Evolutionary conservation across 2,329 filamentous ascomycete genomes (phyloP), one percentile per base, ranked within the genome.

Genomic region (Penicillium sp.): DNA sequence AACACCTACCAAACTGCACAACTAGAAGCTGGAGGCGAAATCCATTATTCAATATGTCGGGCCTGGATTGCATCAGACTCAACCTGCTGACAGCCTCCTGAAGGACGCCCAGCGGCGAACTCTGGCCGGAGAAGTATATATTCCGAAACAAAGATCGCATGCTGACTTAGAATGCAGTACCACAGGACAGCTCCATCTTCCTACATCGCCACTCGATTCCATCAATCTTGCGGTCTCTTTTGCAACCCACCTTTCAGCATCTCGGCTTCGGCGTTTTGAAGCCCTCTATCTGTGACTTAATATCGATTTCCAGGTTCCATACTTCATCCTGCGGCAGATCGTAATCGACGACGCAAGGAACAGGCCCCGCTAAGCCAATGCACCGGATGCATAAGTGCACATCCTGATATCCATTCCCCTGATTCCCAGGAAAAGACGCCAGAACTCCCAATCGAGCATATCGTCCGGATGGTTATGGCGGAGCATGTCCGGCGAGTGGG

Each of bases 271-370:
- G 35, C 9, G 11, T 9, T 41, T 5, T 15, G 9, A 3, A 13
- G 15, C 45, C 35, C 35, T 15, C 35, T 5, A 41, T 5, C 11
- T 11, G 38, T 56, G n/a, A 38, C 45, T 38, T 56, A n/a, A 19
- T 23, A 17, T 56, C 54, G 45, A 19, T 46, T 49, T 47, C 19
- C 46, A 48, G 21, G 46, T 44, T 50, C 31, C 47, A 45, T 50
- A 44, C 21, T 19, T 57, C 55, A 50, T 44, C 26, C 15, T 47
- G n/a, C 6, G 23, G 41, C 5, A 26, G 46, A 50, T 57, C 46
- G 9, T 54, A 54, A 58, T 58, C 49, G 44, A 50, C 30, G 44
- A 58, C 54, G 48, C 54, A 61, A 61, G 59, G 46, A 51, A 57
- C 29, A 35, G 44, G 30, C 31, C 53, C 46, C 54, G 30, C 51